Evolutionary conservation across 164 flowering plant genomes (phyloP).

Genomic region (Amborella trichopoda): DNA sequence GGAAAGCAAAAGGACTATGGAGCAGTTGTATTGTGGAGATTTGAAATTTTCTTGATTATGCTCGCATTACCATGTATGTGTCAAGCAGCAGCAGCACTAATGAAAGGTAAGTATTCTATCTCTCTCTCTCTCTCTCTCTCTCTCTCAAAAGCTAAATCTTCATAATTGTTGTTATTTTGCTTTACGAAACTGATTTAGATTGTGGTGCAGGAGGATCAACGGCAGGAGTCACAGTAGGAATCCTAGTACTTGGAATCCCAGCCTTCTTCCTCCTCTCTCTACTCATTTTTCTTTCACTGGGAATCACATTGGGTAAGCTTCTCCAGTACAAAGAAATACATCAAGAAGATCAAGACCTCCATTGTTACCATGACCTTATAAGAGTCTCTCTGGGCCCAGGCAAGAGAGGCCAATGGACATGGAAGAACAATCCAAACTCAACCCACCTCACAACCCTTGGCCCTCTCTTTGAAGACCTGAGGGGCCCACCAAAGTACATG

Average conservation of each 20-base stretch:
- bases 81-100: slow-evolving; percentile 49
- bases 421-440: slow-evolving; percentile 56
- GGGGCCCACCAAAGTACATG: slow-evolving; percentile 98
- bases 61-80: slow-evolving; percentile 73
- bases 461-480: slow-evolving; percentile 77
- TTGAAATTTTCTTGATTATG: slow-evolving; percentile 65
- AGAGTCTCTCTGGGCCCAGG: slow-evolving; percentile 92
- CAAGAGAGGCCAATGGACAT: slow-evolving; percentile 94
- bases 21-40: slow-evolving; percentile 68
- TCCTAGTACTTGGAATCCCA: slow-evolving; percentile 32
- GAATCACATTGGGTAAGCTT: slow-evolving; percentile 76
- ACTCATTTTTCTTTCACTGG: slow-evolving; percentile 65
- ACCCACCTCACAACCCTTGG: slow-evolving; percentile 39
- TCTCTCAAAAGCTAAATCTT: not conserved
- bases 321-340: slow-evolving; percentile 95
- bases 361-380: slow-evolving; percentile 78
- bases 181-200: not conserved
- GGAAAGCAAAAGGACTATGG: slow-evolving; percentile 35
- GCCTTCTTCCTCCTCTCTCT: slow-evolving; percentile 36
- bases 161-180: not conserved
- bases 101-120: slow-evolving; percentile 41
- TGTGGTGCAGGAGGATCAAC: slow-evolving; percentile 37
- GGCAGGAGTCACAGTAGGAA: slow-evolving; percentile 41
- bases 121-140: not conserved
- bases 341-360: slow-evolving; percentile 54